Base-by-base conservation (phyloP, 352 stramenopile genomes). In the Globisporangium cylindrosporum region DNA sequence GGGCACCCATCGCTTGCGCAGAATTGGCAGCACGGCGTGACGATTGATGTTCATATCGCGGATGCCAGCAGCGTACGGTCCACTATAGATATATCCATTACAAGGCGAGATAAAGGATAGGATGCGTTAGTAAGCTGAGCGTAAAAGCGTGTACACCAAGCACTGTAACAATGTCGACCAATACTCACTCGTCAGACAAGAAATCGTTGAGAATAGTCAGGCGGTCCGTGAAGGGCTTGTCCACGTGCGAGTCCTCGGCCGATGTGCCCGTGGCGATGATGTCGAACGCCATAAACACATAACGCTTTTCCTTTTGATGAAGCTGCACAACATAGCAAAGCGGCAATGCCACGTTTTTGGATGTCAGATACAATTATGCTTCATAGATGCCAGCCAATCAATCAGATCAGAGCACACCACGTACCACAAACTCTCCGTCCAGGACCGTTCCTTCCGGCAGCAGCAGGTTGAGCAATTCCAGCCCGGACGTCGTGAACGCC, bases 241-340 rank as follows among this genome's bases (percentile, higher is more conserved):
- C 81, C 4, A 95, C 88, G 58, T 93, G 86, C 10, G 86, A 93
- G 62, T 92, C 83, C 18, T 77, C 75, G n/a, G 75, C 71, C 1
- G 81, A 88, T 20, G 83, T 74, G 2, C 88, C 88, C 0, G 84
- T 92, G 25, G 87, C 87, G 38, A 97, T 92, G 64, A 97, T 95
- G 66, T 97, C 91, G 62, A 97, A 97, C 5, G 79, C 89, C 76
- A 97, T 95, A 59, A 96, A 97, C 55, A 96, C 85, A 68, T 86
- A 94, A 6, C 86, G 82, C 71, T 91, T 91, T 20, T 91, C 81
- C 34, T 88, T 91, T 46, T 92, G 84, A 29, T 94, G 82, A 51
- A 94, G 88, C 86, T 94, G 64, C 9, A 73, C 3, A 48, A 62
- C 46, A 60, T 69, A 61, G 18, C 57, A 72, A 61, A 64, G 29